Base-by-base conservation (phyloP, 2,329 filamentous ascomycete species). In the Aspergillus brunneoviolaceus region DNA sequence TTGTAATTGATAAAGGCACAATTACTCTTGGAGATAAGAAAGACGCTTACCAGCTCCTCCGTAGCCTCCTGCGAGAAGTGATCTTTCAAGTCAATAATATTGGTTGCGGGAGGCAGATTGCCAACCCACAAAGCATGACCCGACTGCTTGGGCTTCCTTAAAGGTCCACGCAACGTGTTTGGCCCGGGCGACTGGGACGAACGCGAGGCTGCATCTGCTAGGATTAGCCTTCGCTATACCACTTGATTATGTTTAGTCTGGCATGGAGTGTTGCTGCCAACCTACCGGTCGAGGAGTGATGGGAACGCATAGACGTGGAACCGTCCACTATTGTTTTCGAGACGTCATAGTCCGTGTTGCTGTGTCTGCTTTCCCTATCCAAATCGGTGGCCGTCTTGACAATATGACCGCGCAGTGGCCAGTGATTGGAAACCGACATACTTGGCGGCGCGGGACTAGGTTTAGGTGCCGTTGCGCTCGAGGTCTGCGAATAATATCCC, bases 1-100 rank as follows among this genome's bases (percentile, higher is more conserved):
- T 88, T 90, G 74, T 96, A 98, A 71, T 98, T 98, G 65, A 96
- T 92, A 78, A 98, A 98, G 0, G 93, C 94, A 71, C 94, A 98
- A 72, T 97, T 97, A 74, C 93, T 97, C 75, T 97, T 97, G 0
- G 93, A 94, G 47, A 98, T 98, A 39, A 98, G 80, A 67, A 98
- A 97, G 0, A 98, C 80, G 51, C 92, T 96, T 72, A 96, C 90
- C 23, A 98, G 86, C 1, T 92, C 85, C 48, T 82, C 85, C 0
- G 83, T 84, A 0, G 91, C 88, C 65, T 93, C 89, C 63, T 86
- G 87, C 62, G 91, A 96, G 60, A 97, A 95, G 72, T 97, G 91
- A 61, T 95, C 87, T 55, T 97, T 96, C n/a, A 98, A 80, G 60
- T 85, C 89, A 76, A 92, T 87, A 12, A 98, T 82, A 47, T 88